phyloP scores from a whole-genome alignment of 1,139 yeast genomes.

The Geotrichum europaeum region DNA sequence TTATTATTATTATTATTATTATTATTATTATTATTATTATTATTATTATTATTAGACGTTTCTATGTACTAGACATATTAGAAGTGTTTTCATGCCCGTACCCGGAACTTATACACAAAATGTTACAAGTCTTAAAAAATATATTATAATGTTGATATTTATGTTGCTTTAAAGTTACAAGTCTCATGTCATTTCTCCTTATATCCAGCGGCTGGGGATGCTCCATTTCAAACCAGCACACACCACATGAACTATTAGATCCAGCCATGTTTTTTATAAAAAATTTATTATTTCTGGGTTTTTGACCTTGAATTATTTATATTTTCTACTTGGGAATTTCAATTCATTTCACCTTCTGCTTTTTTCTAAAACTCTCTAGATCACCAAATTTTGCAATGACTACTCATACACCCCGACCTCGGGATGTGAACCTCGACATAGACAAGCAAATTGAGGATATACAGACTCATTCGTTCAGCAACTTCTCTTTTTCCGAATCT shows the following conservation, averaged over 20 bases:
- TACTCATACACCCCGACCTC: background rate
- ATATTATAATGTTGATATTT: too few relatives aligned
- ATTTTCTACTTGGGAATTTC: background rate
- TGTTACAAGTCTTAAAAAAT: background rate
- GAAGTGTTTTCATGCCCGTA: too few relatives aligned
- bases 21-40: too few relatives aligned
- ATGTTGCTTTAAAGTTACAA: background rate
- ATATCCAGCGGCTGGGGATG: background rate
- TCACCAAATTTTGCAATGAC: background rate
- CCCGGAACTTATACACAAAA: too few relatives aligned
- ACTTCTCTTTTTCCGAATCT: constrained; percentile 8
- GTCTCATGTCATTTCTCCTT: background rate
- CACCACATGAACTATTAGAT: background rate
- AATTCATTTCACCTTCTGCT: background rate
- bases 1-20: too few relatives aligned
- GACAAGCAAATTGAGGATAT: background rate
- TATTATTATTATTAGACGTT: too few relatives aligned
- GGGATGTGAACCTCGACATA: background rate
- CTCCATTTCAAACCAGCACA: background rate
- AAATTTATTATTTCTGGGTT: background rate
- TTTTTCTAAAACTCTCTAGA: background rate
- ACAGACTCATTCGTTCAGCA: constrained; percentile 1
- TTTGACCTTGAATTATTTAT: background rate
- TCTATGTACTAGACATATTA: too few relatives aligned
- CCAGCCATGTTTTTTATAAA: background rate